Conservation (phyloP, 2,329 filamentous ascomycete species). For the Cytospora paraplurivora region DNA sequence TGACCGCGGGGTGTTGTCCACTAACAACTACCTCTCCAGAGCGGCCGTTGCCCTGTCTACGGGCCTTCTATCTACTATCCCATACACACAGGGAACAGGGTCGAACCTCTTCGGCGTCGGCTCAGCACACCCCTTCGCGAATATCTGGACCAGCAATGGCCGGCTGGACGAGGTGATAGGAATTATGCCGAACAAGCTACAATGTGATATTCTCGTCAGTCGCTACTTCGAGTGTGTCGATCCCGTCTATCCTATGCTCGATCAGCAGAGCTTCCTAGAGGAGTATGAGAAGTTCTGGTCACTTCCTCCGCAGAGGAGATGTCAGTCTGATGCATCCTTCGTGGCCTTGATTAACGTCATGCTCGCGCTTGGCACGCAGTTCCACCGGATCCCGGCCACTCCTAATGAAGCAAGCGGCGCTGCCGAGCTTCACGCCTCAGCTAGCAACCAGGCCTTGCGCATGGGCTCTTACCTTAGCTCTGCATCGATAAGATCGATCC, state of each 20-base stretch:
- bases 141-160: slow-evolving; percentile 82
- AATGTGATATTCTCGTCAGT: slow-evolving; percentile 69
- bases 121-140: slow-evolving; percentile 76
- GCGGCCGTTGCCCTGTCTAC: slow-evolving; percentile 58
- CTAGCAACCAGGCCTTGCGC: slow-evolving; percentile 74
- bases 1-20: slow-evolving; percentile 52
- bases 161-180: slow-evolving; percentile 74
- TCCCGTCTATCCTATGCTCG: slow-evolving; percentile 79
- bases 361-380: slow-evolving; percentile 77
- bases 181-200: slow-evolving; percentile 73
- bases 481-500: slow-evolving; percentile 71
- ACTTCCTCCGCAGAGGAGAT: slow-evolving; percentile 58
- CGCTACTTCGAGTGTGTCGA: slow-evolving; percentile 73
- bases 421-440: slow-evolving; percentile 80
- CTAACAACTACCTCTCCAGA: slow-evolving; percentile 47
- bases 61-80: slow-evolving; percentile 70
- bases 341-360: slow-evolving; percentile 76
- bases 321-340: slow-evolving; percentile 65
- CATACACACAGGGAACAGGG: slow-evolving; percentile 69
- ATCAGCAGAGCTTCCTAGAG: slow-evolving; percentile 72
- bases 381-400: slow-evolving; percentile 61
- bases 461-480: slow-evolving; percentile 77
- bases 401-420: slow-evolving; percentile 59
- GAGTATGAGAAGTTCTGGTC: slow-evolving; percentile 82
- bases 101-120: slow-evolving; percentile 82